These are phyloP conservation scores for Podospora pseudoanserina DNA, from an alignment of 495 filamentous ascomycete genomes.

Conservation along the genomic window DNA sequence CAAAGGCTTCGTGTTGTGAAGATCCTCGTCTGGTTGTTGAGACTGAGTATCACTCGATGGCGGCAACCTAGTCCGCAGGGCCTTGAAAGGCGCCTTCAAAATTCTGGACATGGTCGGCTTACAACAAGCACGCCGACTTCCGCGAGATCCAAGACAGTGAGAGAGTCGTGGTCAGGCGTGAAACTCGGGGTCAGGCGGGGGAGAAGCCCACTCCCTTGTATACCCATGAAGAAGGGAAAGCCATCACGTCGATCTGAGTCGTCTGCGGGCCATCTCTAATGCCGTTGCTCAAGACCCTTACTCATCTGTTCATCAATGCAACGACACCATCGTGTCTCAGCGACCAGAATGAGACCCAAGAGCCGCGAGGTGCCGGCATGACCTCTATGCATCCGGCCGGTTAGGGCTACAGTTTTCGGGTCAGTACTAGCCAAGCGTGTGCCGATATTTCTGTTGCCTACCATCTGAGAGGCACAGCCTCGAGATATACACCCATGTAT, in stretches of 20 bases:
- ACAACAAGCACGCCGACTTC: background rate
- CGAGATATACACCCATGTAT: background rate
- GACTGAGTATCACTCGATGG: background rate
- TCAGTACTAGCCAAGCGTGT: background rate
- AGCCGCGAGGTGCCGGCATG: background rate
- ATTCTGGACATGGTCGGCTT: background rate
- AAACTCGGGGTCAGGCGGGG: background rate
- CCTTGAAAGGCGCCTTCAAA: background rate
- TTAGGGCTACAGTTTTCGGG: background rate
- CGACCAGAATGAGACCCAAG: background rate
- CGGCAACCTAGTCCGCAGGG: background rate
- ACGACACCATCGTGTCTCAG: background rate
- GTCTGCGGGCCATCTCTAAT: background rate
- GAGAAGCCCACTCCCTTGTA: background rate
- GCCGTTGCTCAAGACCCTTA: background rate
- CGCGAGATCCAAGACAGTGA: background rate
- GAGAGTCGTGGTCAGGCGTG: background rate
- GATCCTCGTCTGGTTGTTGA: background rate
- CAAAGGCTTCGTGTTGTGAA: background rate
- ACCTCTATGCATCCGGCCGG: background rate
- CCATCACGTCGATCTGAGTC: background rate
- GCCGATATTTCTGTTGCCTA: background rate
- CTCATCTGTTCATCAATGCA: background rate
- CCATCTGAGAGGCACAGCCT: background rate
- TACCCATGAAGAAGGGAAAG: background rate